phyloP scores from a whole-genome alignment of 2,329 filamentous ascomycete species.

The Paecilomyces dactylethromorphus region DNA sequence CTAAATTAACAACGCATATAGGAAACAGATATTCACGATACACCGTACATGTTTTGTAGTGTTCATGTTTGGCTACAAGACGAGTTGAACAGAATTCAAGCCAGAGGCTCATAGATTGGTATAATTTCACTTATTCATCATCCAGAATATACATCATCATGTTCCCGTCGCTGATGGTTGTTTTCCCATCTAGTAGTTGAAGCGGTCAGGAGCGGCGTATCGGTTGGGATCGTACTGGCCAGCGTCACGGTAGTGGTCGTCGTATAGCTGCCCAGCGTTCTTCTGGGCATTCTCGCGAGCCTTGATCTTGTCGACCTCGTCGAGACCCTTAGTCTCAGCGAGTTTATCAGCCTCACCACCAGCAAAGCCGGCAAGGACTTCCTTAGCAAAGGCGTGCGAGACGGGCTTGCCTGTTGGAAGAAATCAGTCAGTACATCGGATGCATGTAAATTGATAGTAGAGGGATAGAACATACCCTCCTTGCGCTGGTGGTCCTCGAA shows the following conservation, averaged over 20 bases:
- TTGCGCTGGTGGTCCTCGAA: slow-evolving; percentile 69
- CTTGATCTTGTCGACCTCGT: slow-evolving; percentile 52
- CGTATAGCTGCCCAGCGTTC: slow-evolving; percentile 55
- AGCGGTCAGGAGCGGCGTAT: slow-evolving; percentile 24
- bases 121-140: no score
- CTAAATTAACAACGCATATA: no score
- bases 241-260: slow-evolving; percentile 50
- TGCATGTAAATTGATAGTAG: background rate
- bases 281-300: slow-evolving; percentile 54
- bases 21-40: no score
- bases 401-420: slow-evolving; percentile 57
- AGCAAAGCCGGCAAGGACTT: slow-evolving; percentile 64
- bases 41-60: no score
- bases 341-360: slow-evolving; percentile 72
- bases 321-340: slow-evolving; percentile 62
- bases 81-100: no score
- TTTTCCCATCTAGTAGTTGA: slow-evolving; percentile 10
- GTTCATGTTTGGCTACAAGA: no score
- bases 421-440: background rate
- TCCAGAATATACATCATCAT: no score
- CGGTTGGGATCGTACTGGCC: slow-evolving; percentile 50
- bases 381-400: slow-evolving; percentile 70
- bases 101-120: no score
- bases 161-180: background rate
- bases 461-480: slow-evolving; percentile 46